Conservation (phyloP, 139 green algal genomes). For the Tetradesmus lagerheimii region DNA sequence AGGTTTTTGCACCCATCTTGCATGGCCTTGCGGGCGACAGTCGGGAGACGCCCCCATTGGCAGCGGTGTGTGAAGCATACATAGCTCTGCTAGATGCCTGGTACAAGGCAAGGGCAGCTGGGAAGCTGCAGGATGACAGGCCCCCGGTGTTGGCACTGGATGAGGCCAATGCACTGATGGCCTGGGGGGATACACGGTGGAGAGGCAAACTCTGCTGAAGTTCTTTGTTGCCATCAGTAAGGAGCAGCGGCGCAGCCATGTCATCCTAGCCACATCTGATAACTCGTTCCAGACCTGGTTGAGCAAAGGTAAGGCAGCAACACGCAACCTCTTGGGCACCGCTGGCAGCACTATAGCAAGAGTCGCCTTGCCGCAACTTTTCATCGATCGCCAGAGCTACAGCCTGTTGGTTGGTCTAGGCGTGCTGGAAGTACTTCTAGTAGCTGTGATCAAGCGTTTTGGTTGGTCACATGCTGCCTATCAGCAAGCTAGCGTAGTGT, state of each 20-base stretch:
- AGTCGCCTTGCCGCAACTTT: background rate
- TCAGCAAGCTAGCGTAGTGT: too few species aligned
- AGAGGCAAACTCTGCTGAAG: slow-evolving; percentile 7
- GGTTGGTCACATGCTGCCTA: too few species aligned
- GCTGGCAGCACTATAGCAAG: background rate
- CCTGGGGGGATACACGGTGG: background rate
- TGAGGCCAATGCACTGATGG: slow-evolving; percentile 29
- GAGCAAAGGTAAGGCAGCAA: slow-evolving; percentile 4
- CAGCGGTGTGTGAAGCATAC: slow-evolving; percentile 6
- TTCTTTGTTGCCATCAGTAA: slow-evolving; percentile 30
- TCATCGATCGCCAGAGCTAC: too few species aligned
- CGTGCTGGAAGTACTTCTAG: background rate
- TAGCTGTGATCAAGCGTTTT: background rate
- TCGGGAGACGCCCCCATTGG: slow-evolving; percentile 6
- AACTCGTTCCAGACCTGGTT: slow-evolving; percentile 27
- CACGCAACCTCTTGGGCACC: background rate
- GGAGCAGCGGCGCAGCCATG: slow-evolving; percentile 14
- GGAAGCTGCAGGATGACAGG: background rate
- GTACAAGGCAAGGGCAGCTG: too few species aligned
- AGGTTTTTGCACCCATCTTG: slow-evolving; percentile 15
- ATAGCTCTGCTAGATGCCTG: slow-evolving; percentile 28
- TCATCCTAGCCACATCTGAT: too few species aligned
- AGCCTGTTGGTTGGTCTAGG: background rate
- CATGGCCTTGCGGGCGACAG: background rate
- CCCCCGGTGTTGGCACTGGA: background rate